Percentiles rank a stretch among this genome's conserved stretches.
phyloP scores from a whole-genome alignment of 1,139 yeast species.

The Pichia sp. region DNA sequence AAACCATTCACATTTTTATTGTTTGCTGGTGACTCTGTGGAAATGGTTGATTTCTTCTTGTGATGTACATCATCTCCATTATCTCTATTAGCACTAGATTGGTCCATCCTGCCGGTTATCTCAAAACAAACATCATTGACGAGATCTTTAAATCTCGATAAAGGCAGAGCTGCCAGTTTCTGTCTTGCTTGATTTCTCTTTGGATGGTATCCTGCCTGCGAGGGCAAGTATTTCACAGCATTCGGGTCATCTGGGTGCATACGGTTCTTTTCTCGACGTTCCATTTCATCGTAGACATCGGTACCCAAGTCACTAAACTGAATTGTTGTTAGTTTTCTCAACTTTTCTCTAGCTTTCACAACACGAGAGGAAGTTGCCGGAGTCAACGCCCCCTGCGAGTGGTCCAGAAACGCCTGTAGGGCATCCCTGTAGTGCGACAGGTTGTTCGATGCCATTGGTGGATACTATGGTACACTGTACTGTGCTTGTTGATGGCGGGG shows the following conservation, averaged over 20 bases:
- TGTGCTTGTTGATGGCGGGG: not conserved
- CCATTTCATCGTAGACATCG: slow-evolving; percentile 87
- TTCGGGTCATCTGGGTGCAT: slow-evolving; percentile 36
- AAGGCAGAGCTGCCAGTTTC: slow-evolving; percentile 80
- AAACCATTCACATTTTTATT: slow-evolving; percentile 1
- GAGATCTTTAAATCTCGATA: slow-evolving; percentile 77
- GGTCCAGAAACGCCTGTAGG: slow-evolving; percentile 45
- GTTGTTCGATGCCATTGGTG: slow-evolving; percentile 3
- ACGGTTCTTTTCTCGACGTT: slow-evolving; percentile 55
- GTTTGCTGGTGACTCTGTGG: not conserved
- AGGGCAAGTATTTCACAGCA: slow-evolving; percentile 46
- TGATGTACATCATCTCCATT: not conserved
- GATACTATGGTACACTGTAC: too few species aligned
- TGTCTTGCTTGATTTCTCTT: slow-evolving; percentile 95
- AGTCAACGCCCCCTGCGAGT: slow-evolving; percentile 41
- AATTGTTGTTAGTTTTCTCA: slow-evolving; percentile 69
- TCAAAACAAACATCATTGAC: slow-evolving; percentile 87
- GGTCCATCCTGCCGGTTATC: slow-evolving; percentile 56
- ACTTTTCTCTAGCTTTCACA: slow-evolving; percentile 76
- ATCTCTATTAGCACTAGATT: not conserved
- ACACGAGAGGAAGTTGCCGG: slow-evolving; percentile 52
- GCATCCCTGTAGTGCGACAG: slow-evolving; percentile 36
- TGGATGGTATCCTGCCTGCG: slow-evolving; percentile 76
- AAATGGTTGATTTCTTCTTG: not conserved
- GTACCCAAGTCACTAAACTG: slow-evolving; percentile 87